Percentiles rank a stretch among this genome's conserved stretches.
These are phyloP conservation scores for Teratosphaeria zuluensis DNA, from an alignment of 2,329 filamentous ascomycete species.

Conservation along the genomic window DNA sequence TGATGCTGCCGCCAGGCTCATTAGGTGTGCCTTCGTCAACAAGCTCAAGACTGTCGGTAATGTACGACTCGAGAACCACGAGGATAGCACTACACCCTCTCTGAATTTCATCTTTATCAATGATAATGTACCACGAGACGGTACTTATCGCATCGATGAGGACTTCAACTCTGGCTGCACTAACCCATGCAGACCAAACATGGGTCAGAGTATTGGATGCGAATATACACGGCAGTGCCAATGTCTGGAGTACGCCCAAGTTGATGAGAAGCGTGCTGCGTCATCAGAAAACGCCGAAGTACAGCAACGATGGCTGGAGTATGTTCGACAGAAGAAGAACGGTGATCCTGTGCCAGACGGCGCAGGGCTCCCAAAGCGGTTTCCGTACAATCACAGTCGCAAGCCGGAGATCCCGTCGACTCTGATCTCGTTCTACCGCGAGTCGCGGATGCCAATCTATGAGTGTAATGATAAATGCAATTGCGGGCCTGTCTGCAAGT, in stretches of 20 bases:
- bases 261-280: slow-evolving; percentile 31
- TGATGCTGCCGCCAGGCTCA: slow-evolving; percentile 23
- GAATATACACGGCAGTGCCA: slow-evolving; percentile 54
- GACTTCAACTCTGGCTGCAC: slow-evolving; percentile 57
- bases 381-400: slow-evolving; percentile 48
- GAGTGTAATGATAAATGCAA: slow-evolving; percentile 67
- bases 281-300: slow-evolving; percentile 13
- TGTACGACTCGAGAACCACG: slow-evolving; percentile 41
- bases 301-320: slow-evolving; percentile 6
- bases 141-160: slow-evolving; percentile 49
- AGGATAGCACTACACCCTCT: slow-evolving; percentile 47
- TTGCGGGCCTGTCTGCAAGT: slow-evolving; percentile 57
- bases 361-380: slow-evolving; percentile 38
- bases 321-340: slow-evolving; percentile 13
- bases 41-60: slow-evolving; percentile 20
- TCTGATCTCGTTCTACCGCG: slow-evolving; percentile 33
- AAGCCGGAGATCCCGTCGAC: slow-evolving; percentile 11
- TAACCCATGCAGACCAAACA: slow-evolving; percentile 46
- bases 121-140: slow-evolving; percentile 48
- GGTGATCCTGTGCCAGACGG: slow-evolving; percentile 20
- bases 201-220: slow-evolving; percentile 46
- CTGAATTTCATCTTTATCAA: slow-evolving; percentile 61
- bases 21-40: slow-evolving; percentile 30
- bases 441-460: slow-evolving; percentile 51
- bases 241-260: slow-evolving; percentile 56